Conservation (phyloP, 352 stramenopile species). For the Pythium coloratum region DNA sequence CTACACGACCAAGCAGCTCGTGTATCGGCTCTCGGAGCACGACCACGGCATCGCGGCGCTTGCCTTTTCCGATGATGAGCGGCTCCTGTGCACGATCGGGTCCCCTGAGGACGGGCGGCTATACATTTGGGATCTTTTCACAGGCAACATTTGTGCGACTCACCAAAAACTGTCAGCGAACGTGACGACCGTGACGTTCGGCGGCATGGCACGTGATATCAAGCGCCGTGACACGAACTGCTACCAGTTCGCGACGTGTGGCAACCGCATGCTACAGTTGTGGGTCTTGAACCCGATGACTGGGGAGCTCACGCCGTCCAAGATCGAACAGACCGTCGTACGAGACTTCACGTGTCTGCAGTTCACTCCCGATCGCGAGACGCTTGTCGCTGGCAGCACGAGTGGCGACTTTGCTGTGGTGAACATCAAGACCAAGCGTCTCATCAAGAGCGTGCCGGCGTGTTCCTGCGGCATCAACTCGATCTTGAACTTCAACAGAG, state of each 20-base stretch:
- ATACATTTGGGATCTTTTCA: conserved; percentile 90
- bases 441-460: conserved; percentile 69
- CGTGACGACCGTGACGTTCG: conserved; percentile 69
- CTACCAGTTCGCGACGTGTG: conserved; percentile 90
- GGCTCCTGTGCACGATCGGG: conserved; percentile 82
- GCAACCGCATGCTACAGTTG: conserved; percentile 69
- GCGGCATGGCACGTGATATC: conserved; percentile 86
- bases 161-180: conserved; percentile 68
- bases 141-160: conserved; percentile 86
- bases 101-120: conserved; percentile 77
- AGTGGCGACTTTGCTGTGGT: conserved; percentile 88
- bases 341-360: conserved; percentile 83
- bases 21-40: conserved; percentile 90
- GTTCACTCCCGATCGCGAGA: conserved; percentile 83
- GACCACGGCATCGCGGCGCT: conserved; percentile 87
- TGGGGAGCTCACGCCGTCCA: conserved; percentile 68
- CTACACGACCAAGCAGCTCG: conserved; percentile 55
- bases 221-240: conserved; percentile 87
- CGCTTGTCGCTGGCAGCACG: conserved; percentile 80
- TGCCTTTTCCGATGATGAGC: conserved; percentile 91
- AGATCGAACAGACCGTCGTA: conserved; percentile 75
- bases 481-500: conserved; percentile 45
- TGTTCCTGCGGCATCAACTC: conserved; percentile 81
- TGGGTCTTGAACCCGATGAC: conserved; percentile 88
- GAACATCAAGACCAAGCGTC: conserved; percentile 66